A percentile compares a stretch with the other conserved stretches of the same genome.
Evolutionary conservation across 176 grass and related monocot species (phyloP).

Genomic region (barley (Hordeum vulgare)): MorexV3_pseudomolecules_assembly NC_058524.1:519753592-519754091

Average conservation of each 20-base stretch:
- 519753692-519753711: conserved; percentile 47
- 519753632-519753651: not conserved
- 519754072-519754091: not conserved
- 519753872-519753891: conserved; percentile 38
- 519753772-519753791: conserved; percentile 23
- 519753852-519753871: conserved; percentile 10
- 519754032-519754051: conserved; percentile 23
- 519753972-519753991: conserved; percentile 6
- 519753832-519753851: conserved; percentile 13
- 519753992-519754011: not conserved
- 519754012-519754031: conserved; percentile 32
- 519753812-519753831: conserved; percentile 35
- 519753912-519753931: conserved; percentile 31
- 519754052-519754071: not conserved
- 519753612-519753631: conserved; percentile 17
- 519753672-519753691: conserved; percentile 21
- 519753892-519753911: conserved; percentile 25
- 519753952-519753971: not conserved
- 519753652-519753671: conserved; percentile 14
- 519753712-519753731: conserved; percentile 32
- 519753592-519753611: not conserved
- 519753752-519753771: conserved; percentile 22
- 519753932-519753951: not conserved
- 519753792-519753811: not conserved
- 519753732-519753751: conserved; percentile 15